These are phyloP conservation scores for Alternaria gansuensis DNA, from an alignment of 2,329 filamentous ascomycete genomes.

Conservation along the genomic window DNA sequence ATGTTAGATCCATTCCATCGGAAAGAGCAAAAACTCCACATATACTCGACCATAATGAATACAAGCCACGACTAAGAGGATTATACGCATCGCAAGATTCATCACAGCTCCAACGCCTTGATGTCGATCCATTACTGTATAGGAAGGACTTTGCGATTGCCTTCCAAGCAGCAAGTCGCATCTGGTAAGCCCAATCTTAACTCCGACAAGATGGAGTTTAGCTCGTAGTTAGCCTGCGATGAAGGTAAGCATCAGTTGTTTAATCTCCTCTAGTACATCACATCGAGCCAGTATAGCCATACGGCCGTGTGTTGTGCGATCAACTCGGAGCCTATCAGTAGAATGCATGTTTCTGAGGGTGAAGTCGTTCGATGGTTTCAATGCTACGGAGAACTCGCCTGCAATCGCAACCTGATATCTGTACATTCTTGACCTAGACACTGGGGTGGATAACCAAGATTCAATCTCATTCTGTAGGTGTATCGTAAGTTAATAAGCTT, in stretches of 20 bases:
- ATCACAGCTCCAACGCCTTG: not conserved
- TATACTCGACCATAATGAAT: not conserved
- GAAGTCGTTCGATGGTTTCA: not conserved
- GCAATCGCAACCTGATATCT: not conserved
- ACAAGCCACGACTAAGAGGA: not conserved
- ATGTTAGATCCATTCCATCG: not conserved
- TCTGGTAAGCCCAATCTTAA: not conserved
- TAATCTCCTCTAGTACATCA: not conserved
- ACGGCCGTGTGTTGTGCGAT: no score
- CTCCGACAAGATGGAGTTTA: not conserved
- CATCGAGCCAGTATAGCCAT: not conserved
- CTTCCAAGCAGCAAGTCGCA: not conserved
- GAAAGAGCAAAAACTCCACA: not conserved
- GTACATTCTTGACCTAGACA: not conserved
- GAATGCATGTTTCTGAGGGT: not conserved
- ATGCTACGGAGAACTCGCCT: not conserved
- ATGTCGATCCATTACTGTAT: not conserved
- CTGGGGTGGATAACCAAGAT: not conserved
- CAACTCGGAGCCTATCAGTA: not conserved
- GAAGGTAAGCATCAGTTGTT: not conserved
- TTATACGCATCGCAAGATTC: not conserved
- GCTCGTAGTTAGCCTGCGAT: not conserved
- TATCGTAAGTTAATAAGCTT: not conserved
- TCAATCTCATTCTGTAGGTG: not conserved
- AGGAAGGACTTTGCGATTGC: not conserved